phyloP scores from a whole-genome alignment of 768 basidiomycete species.

The Strobilomyces echinocephalus region DNA sequence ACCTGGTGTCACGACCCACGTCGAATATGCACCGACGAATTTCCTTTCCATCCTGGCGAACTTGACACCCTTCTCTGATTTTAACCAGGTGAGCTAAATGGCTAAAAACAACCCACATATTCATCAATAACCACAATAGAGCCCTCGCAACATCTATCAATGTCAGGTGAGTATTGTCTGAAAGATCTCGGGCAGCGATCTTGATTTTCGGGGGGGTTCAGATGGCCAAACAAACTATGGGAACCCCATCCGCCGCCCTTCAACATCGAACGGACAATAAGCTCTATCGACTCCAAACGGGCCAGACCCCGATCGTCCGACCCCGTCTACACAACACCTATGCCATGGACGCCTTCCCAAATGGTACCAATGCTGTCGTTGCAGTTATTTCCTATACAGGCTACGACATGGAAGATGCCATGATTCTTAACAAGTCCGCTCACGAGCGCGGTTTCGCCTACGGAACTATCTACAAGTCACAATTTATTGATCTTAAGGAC shows the following conservation, averaged over 20 bases:
- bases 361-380: slow-evolving; percentile 95
- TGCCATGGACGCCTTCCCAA: slow-evolving; percentile 98
- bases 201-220: slow-evolving; percentile 33
- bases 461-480: slow-evolving; percentile 93
- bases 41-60: slow-evolving; percentile 96
- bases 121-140: slow-evolving; percentile 37
- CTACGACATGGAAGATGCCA: slow-evolving; percentile 99
- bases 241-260: slow-evolving; percentile 90
- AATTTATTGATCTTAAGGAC: slow-evolving; percentile 86
- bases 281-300: slow-evolving; percentile 91
- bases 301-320: slow-evolving; percentile 92
- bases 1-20: slow-evolving; percentile 74
- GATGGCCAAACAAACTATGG: slow-evolving; percentile 99
- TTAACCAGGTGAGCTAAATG: slow-evolving; percentile 75
- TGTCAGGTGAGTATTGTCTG: slow-evolving; percentile 59
- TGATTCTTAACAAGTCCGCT: slow-evolving; percentile 98
- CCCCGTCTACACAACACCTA: slow-evolving; percentile 89
- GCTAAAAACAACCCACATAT: not conserved
- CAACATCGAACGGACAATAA: slow-evolving; percentile 97
- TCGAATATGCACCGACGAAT: slow-evolving; percentile 92
- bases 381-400: slow-evolving; percentile 99
- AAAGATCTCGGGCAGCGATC: not conserved
- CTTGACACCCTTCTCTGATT: slow-evolving; percentile 97
- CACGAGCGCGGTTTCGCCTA: slow-evolving; percentile 98
- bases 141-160: slow-evolving; percentile 88